Conservation (phyloP, 495 filamentous ascomycete species). For the Daldinia concentrica region DNA sequence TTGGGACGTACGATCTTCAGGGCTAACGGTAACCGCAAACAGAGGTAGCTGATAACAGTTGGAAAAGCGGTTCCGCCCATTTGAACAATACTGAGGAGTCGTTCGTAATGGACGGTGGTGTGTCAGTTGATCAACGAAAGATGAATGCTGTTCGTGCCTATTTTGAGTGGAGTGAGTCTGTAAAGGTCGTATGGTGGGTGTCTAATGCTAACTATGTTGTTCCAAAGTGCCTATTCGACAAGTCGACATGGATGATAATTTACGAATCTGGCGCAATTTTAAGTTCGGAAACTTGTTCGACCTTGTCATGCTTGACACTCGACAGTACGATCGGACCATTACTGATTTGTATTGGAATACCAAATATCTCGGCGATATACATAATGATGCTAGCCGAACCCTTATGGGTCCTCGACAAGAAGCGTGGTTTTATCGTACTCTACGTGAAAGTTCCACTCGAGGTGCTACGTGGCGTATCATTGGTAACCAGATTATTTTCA, state of each 20-base stretch:
- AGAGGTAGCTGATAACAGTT: slow-evolving; percentile 74
- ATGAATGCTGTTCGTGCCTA: slow-evolving; percentile 74
- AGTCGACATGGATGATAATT: slow-evolving; percentile 72
- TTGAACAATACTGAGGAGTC: slow-evolving; percentile 72
- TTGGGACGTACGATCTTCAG: neutral
- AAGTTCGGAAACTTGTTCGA: slow-evolving; percentile 68
- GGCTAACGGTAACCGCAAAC: slow-evolving; percentile 16
- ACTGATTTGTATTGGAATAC: slow-evolving; percentile 63
- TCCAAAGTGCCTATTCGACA: slow-evolving; percentile 54
- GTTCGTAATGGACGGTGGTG: slow-evolving; percentile 66
- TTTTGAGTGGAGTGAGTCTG: slow-evolving; percentile 68
- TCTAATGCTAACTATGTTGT: neutral
- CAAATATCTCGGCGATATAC: slow-evolving; percentile 63
- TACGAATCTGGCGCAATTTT: slow-evolving; percentile 72
- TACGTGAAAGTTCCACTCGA: slow-evolving; percentile 60
- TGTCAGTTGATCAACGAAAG: slow-evolving; percentile 71
- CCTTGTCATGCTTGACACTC: slow-evolving; percentile 71
- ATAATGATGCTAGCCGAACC: slow-evolving; percentile 65
- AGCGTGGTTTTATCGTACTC: slow-evolving; percentile 68
- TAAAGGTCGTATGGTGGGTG: neutral
- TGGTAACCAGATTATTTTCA: slow-evolving; percentile 71
- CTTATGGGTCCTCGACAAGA: slow-evolving; percentile 72
- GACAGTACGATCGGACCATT: slow-evolving; percentile 67
- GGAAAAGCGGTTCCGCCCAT: slow-evolving; percentile 60
- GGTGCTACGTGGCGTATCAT: slow-evolving; percentile 69